Percentiles rank a stretch among this genome's conserved stretches.
Evolutionary conservation across 169 alveolate species (phyloP).

Genomic region (Neospora caninum): DNA sequence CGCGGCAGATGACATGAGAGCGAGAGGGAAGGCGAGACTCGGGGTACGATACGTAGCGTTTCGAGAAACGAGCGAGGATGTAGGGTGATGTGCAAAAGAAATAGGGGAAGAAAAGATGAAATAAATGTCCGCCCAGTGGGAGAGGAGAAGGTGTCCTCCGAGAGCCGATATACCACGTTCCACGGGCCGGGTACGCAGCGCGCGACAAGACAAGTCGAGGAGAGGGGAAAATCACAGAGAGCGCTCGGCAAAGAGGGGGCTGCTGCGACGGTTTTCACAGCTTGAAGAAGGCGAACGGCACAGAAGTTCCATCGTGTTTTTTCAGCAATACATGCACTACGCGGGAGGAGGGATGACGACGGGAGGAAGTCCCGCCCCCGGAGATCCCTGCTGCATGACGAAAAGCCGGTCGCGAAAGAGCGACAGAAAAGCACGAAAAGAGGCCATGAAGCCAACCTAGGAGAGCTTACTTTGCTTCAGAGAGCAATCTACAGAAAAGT

Average conservation of each 20-base stretch:
- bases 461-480: not conserved
- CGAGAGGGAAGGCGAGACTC: not conserved
- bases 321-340: not conserved
- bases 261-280: not conserved
- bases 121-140: too few relatives aligned
- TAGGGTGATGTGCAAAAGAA: not conserved
- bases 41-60: too few relatives aligned
- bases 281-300: not conserved
- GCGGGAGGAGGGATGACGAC: not conserved
- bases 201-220: too few relatives aligned
- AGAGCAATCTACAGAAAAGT: too few relatives aligned
- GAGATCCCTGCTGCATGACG: not conserved
- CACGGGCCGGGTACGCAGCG: too few relatives aligned
- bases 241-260: too few relatives aligned
- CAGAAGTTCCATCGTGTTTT: not conserved
- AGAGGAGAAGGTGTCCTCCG: too few relatives aligned
- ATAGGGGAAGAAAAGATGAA: too few relatives aligned
- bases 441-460: not conserved
- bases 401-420: not conserved
- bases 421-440: not conserved
- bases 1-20: not conserved
- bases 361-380: not conserved
- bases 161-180: too few relatives aligned
- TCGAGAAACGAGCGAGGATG: not conserved
- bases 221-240: too few relatives aligned